These are phyloP conservation scores for Mollisia scopiformis DNA, from an alignment of 2,329 filamentous ascomycete genomes.

Conservation along the genomic window DNA sequence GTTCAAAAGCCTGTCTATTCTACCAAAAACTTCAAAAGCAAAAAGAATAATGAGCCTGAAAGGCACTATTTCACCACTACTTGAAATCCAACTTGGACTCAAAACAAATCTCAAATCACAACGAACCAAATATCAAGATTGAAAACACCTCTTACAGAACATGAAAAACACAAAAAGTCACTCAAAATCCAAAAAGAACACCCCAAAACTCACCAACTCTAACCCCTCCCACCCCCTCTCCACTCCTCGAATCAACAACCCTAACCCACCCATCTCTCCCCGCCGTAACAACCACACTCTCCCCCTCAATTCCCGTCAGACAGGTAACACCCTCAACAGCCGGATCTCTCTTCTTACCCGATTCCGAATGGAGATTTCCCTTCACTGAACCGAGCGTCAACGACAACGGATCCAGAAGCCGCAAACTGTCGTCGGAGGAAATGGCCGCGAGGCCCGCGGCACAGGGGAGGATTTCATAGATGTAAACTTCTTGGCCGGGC, in stretches of 20 bases:
- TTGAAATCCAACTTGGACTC: not conserved
- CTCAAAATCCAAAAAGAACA: not conserved
- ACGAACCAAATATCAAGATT: not conserved
- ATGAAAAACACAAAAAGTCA: not conserved
- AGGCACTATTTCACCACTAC: no score
- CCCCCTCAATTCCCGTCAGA: conserved; percentile 57
- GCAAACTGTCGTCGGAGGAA: conserved; percentile 71
- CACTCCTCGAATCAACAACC: conserved; percentile 66
- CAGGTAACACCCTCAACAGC: conserved; percentile 69
- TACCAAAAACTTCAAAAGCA: no score
- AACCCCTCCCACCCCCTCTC: conserved; percentile 45
- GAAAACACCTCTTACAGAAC: not conserved
- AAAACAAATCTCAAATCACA: not conserved
- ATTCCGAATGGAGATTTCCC: no score
- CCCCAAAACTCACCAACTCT: conserved; percentile 36
- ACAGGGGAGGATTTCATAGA: conserved; percentile 45
- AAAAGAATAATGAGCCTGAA: not conserved
- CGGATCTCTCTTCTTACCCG: no score
- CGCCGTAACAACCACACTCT: conserved; percentile 57
- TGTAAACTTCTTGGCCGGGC: conserved; percentile 42
- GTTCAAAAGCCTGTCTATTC: no score
- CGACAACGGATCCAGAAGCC: conserved; percentile 62
- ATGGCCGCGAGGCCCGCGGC: conserved; percentile 47
- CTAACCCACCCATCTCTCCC: conserved; percentile 71
- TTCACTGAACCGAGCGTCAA: conserved; percentile 56